Evolutionary conservation across 371 early-diverging fungal genomes (phyloP), one percentile per base, ranked within the genome.

Genomic region (Batrachochytrium dendrobatidis): DNA sequence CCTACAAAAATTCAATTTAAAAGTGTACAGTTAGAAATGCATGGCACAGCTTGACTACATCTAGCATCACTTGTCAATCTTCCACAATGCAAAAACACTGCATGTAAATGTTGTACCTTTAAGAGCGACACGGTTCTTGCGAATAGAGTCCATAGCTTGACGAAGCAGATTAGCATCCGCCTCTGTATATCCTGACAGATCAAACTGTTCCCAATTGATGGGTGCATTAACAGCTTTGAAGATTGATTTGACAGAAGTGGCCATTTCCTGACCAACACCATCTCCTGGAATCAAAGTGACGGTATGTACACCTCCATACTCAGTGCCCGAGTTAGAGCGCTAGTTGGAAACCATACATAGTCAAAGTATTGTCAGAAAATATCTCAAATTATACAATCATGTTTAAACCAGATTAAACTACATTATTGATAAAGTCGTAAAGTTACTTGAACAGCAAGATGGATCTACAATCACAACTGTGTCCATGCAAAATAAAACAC

Each of bases 241-340:
- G 58, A 97, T 83, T 33, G 88, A 80, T 81, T 94, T 94, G 55
- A 97, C 93, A 20, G 95, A 82, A 15, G 75, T 71, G 43, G 93
- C 83, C 59, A 91, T 83, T 72, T 97, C 98, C 72, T 84, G 83
- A 63, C 98, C 98, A 60, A 95, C 86, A 73, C 98, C 98, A 75
- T 97, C 98, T 68, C 98, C 98, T 56, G 96, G 98, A 66, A 97
- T 92, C 53, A 97, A 78, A 17, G 98, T 96, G 34, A 94, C 92
- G 53, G 90, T 95, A 81, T 91, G 87, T 45, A 82, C 84, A 52
- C 95, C 96, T 49, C 89, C 91, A 74, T 90, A 88, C 15, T 71
- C 68, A 29, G 70, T 70, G 25, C 69, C 68, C 26, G 66, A 39
- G 15, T 12, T 39, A n/a, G n/a, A n/a, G n/a, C n/a, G n/a, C n/a